These are phyloP conservation scores for Panicum virgatum DNA, from an alignment of 202 grass and related monocot genomes.

Conservation along the genomic window DNA sequence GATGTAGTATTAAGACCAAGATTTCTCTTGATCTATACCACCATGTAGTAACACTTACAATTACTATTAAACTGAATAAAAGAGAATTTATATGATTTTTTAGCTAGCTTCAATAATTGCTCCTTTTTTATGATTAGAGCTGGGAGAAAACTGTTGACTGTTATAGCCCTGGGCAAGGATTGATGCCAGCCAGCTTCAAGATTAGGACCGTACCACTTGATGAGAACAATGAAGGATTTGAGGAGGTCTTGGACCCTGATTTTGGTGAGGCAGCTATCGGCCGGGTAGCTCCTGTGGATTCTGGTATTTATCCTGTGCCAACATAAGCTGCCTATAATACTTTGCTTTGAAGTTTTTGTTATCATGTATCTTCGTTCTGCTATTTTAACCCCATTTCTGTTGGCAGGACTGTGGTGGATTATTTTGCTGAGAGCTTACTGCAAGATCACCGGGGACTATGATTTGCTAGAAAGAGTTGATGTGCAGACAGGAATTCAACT, in stretches of 20 bases:
- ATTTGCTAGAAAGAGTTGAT: conserved; percentile 89
- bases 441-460: conserved; percentile 90
- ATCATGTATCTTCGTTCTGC: not conserved
- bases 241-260: conserved; percentile 96
- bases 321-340: conserved; percentile 7
- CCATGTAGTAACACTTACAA: not conserved
- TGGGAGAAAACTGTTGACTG: conserved; percentile 99
- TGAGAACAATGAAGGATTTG: conserved; percentile 73
- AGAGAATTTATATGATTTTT: not conserved
- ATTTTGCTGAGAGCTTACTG: conserved; percentile 98
- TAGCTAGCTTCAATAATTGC: not conserved
- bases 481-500: conserved; percentile 95
- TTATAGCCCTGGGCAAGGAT: conserved; percentile 95
- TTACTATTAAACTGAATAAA: not conserved
- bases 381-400: conserved; percentile 21
- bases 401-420: conserved; percentile 97
- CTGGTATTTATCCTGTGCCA: conserved; percentile 55
- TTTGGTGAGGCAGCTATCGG: conserved; percentile 96
- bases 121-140: conserved; percentile 65
- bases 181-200: conserved; percentile 99
- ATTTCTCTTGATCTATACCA: not conserved
- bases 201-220: conserved; percentile 78
- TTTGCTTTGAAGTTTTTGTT: conserved; percentile 8
- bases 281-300: conserved; percentile 97
- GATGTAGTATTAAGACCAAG: no score